A percentile compares a stretch with the other conserved stretches of the same genome.
Conservation (phyloP, 129 eudicot species). For the Flaveria linearis region DNA sequence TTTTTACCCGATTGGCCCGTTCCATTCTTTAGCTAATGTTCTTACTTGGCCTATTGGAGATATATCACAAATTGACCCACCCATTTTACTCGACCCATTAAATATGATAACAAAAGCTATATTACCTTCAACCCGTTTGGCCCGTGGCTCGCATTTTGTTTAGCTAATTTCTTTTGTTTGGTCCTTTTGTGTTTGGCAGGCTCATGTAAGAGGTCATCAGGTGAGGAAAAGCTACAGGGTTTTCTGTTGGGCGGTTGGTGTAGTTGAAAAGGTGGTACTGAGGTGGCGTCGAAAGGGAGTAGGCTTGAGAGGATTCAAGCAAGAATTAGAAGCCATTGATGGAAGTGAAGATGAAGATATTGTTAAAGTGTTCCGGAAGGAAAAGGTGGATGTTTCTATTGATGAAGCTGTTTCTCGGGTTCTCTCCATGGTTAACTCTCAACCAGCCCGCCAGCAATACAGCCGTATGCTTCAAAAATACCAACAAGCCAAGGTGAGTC, state of each 20-base stretch:
- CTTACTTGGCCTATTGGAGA: not conserved
- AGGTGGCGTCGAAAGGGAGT: constrained; percentile 96
- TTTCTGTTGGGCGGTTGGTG: constrained; percentile 91
- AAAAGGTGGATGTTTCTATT: constrained; percentile 71
- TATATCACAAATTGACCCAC: not conserved
- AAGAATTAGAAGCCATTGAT: constrained; percentile 49
- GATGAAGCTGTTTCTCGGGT: constrained; percentile 87
- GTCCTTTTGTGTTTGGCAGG: constrained; percentile 47
- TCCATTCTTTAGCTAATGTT: not conserved
- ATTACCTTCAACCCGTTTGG: not conserved
- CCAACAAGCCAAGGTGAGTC: constrained; percentile 73
- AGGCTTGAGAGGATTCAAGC: constrained; percentile 76
- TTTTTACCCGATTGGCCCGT: not conserved
- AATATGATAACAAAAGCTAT: not conserved
- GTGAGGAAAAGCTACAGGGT: constrained; percentile 71
- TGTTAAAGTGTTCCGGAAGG: constrained; percentile 68
- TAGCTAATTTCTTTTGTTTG: not conserved
- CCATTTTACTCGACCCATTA: not conserved
- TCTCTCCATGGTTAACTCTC: constrained; percentile 79
- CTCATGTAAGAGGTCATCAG: constrained; percentile 96
- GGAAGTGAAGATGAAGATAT: constrained; percentile 81
- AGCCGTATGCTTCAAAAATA: constrained; percentile 76
- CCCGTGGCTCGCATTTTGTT: not conserved
- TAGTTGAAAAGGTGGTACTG: constrained; percentile 79
- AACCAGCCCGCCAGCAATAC: constrained; percentile 89